Conservation (phyloP, 768 basidiomycete species). For the Amanita rimosa region DNA sequence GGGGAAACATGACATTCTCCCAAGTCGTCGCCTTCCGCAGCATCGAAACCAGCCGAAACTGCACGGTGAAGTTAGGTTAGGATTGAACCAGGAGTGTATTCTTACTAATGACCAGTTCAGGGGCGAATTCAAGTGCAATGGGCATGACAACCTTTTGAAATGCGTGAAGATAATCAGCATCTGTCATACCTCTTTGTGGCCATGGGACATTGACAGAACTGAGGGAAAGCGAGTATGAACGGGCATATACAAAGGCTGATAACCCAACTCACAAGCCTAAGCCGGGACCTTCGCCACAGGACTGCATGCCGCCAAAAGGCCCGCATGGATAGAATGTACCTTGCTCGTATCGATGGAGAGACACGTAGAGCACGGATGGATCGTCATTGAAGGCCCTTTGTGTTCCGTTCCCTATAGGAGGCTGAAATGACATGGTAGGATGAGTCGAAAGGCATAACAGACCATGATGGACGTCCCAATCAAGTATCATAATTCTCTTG, state of each 20-base stretch:
- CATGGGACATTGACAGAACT: constrained; percentile 97
- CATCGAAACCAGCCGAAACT: constrained; percentile 99
- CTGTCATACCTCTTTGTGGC: constrained; percentile 80
- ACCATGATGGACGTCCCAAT: constrained; percentile 99
- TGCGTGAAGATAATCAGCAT: constrained; percentile 94
- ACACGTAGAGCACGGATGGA: constrained; percentile 84
- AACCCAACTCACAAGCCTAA: constrained; percentile 63
- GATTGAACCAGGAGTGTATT: constrained; percentile 5
- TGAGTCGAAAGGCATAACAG: constrained; percentile 11
- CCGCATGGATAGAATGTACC: constrained; percentile 91
- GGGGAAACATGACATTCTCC: constrained; percentile 90
- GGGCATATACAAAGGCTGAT: constrained; percentile 2
- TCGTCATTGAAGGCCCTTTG: constrained; percentile 95
- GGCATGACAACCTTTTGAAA: constrained; percentile 97
- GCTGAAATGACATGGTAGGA: not conserved
- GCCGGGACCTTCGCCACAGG: constrained; percentile 76
- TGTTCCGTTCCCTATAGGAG: constrained; percentile 77
- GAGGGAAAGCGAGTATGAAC: constrained; percentile 8
- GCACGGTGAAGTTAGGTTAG: constrained; percentile 3
- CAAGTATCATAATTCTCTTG: constrained; percentile 82
- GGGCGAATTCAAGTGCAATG: constrained; percentile 92
- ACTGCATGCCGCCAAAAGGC: constrained; percentile 78
- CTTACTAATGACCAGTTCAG: constrained; percentile 92
- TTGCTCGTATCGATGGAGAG: constrained; percentile 88
- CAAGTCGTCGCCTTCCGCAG: constrained; percentile 84